Base-by-base conservation (phyloP, 1,284 basidiomycete genomes). In the Ganoderma multipileum region DNA sequence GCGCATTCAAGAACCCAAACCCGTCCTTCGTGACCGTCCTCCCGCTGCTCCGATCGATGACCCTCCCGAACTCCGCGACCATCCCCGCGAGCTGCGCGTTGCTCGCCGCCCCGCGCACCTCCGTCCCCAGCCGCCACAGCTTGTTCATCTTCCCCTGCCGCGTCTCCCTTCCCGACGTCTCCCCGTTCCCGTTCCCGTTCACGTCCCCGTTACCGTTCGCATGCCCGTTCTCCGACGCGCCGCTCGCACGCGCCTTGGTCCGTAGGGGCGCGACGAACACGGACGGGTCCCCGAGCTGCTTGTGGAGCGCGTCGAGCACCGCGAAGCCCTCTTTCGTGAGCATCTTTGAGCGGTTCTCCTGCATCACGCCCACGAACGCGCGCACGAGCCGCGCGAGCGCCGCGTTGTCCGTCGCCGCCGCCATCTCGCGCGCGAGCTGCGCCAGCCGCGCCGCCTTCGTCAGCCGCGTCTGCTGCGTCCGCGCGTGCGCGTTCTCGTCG, bases 11-110 rank as follows among this genome's bases (percentile, higher is more conserved):
- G 78, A 93, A 93, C 6, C 83, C 85, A 75, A 92, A 85, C 52
- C 91, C 91, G 72, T 93, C 90, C 86, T 92, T 93, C 33, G 90
- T 93, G 61, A 93, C 82, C 62, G 88, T 91, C 71, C 89, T 83
- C 44, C 89, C 87, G 65, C 83, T 87, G 73, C 86, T 89, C 76
- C 85, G 84, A 76, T 91, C 88, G 39, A 89, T 92, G 64, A 90
- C 85, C 64, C 83, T 81, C 38, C 86, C 87, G 79, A 93, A 93
- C 63, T 92, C 90, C 16, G 84, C 83, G 11, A 92, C 85, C 84
- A 93, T 85, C 72, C 74, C 77, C 58, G 87, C 91, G 52, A 93
- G 83, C 59, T 82, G 81, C 76, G 81, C 83, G 73, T 89, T 92
- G 69, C 79, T 83, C 61, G 73, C 76, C 62, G 88, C 89, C 47